These are phyloP conservation scores for Hypoxylon sp. DNA, from an alignment of 2,329 filamentous ascomycete genomes.

Conservation along the genomic window DNA sequence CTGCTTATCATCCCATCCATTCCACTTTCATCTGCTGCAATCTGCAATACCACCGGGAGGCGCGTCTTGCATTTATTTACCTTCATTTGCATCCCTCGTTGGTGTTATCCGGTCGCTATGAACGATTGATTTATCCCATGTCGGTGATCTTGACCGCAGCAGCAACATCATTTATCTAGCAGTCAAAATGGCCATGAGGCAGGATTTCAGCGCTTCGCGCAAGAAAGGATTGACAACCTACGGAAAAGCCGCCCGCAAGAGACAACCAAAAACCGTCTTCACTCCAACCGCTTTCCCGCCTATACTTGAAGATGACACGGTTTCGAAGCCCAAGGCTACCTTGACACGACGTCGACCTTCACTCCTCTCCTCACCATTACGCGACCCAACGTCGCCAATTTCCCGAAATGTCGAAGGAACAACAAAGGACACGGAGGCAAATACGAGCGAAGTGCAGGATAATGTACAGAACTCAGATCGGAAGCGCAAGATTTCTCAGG, in stretches of 20 bases:
- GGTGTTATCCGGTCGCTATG: constrained; percentile 40
- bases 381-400: constrained; percentile 26
- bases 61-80: constrained; percentile 25
- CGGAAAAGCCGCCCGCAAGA: constrained; percentile 41
- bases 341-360: constrained; percentile 33
- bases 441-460: constrained; percentile 16
- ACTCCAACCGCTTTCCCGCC: constrained; percentile 41
- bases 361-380: constrained; percentile 35
- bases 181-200: constrained; percentile 39
- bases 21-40: constrained; percentile 13
- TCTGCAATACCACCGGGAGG: constrained; percentile 17
- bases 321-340: constrained; percentile 35
- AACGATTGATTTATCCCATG: constrained; percentile 20
- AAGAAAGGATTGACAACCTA: constrained; percentile 44
- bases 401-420: constrained; percentile 21
- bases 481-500: constrained; percentile 46
- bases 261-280: constrained; percentile 41
- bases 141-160: constrained; percentile 7
- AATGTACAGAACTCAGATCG: constrained; percentile 34
- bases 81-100: constrained; percentile 1
- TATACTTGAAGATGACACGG: constrained; percentile 43
- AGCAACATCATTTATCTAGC: constrained; percentile 12
- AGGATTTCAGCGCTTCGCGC: constrained; percentile 40
- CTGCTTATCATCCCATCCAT: constrained; percentile 9
- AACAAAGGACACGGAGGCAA: constrained; percentile 21